Evolutionary conservation across 2,329 filamentous ascomycete species (phyloP).

Genomic region (Phialophora macrospora): DNA sequence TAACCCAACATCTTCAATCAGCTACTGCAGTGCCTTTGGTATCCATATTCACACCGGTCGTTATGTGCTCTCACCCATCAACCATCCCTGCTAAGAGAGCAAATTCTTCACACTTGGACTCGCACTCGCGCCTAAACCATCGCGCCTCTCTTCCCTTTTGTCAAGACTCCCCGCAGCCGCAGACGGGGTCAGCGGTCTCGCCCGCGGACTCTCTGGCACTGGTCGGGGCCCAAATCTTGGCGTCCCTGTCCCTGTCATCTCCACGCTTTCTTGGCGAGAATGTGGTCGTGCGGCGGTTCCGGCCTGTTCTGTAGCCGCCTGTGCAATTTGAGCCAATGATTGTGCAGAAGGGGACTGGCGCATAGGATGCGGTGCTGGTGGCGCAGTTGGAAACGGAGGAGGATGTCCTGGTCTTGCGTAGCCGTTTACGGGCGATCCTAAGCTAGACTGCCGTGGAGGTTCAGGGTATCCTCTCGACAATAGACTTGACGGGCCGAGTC

Average conservation of each 20-base stretch:
- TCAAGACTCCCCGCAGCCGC: constrained; percentile 33
- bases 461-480: constrained; percentile 32
- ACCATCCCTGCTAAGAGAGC: constrained; percentile 59
- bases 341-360: constrained; percentile 32
- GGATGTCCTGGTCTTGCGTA: constrained; percentile 27
- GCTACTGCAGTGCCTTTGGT: neutral
- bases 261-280: constrained; percentile 31
- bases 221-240: constrained; percentile 27
- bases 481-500: constrained; percentile 22
- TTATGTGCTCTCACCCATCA: neutral
- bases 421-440: constrained; percentile 33
- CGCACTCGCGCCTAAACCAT: constrained; percentile 69
- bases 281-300: constrained; percentile 18
- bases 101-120: constrained; percentile 77
- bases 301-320: constrained; percentile 28
- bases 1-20: neutral
- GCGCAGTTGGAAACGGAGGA: constrained; percentile 17
- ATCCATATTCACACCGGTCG: neutral
- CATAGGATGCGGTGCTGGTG: constrained; percentile 12
- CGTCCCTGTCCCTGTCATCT: constrained; percentile 26
- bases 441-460: constrained; percentile 21
- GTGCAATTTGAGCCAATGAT: constrained; percentile 33
- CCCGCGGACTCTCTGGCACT: constrained; percentile 29
- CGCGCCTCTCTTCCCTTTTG: constrained; percentile 35
- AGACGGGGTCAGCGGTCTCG: constrained; percentile 32